Conservation (phyloP, 371 early-diverging fungal species). For the Syncephalastrum contaminatum region DNA sequence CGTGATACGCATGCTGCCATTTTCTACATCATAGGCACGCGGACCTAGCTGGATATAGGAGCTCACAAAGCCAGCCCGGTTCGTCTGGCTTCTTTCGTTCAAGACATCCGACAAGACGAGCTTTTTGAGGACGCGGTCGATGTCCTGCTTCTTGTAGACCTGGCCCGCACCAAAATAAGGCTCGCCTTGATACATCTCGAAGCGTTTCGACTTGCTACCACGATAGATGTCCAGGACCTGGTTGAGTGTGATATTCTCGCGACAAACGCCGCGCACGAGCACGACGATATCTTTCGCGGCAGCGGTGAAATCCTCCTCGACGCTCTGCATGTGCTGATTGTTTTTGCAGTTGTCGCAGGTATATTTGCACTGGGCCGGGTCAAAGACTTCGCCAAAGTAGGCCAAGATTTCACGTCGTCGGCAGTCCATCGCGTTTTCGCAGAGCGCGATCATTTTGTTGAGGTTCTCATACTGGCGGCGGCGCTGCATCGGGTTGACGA, state of each 20-base stretch:
- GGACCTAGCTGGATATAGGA: constrained; percentile 18
- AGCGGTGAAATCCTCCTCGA: constrained; percentile 12
- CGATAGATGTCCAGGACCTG: constrained; percentile 81
- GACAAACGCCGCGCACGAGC: constrained; percentile 43
- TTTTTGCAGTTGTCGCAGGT: constrained; percentile 96
- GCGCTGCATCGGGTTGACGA: constrained; percentile 84
- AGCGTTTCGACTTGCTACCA: constrained; percentile 63
- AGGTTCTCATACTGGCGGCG: constrained; percentile 86
- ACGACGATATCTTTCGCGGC: constrained; percentile 58
- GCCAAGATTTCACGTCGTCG: constrained; percentile 88
- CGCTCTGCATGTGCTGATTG: constrained; percentile 16
- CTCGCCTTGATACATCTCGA: constrained; percentile 53
- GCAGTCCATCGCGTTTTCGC: constrained; percentile 95
- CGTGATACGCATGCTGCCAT: too few relatives aligned
- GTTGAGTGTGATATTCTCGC: constrained; percentile 65
- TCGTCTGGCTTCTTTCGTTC: constrained; percentile 53
- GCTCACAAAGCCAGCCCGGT: constrained; percentile 17
- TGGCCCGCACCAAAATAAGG: constrained; percentile 67
- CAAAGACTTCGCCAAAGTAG: constrained; percentile 96
- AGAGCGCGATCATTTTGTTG: constrained; percentile 87
- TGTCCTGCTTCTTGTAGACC: constrained; percentile 47
- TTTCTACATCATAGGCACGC: neutral
- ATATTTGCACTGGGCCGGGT: constrained; percentile 62
- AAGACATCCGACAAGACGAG: constrained; percentile 62
- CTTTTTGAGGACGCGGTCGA: constrained; percentile 67